Percentiles rank a stretch among this genome's conserved stretches.
Conservation (phyloP, 352 stramenopile species). For the Phytophthora lateralis region DNA sequence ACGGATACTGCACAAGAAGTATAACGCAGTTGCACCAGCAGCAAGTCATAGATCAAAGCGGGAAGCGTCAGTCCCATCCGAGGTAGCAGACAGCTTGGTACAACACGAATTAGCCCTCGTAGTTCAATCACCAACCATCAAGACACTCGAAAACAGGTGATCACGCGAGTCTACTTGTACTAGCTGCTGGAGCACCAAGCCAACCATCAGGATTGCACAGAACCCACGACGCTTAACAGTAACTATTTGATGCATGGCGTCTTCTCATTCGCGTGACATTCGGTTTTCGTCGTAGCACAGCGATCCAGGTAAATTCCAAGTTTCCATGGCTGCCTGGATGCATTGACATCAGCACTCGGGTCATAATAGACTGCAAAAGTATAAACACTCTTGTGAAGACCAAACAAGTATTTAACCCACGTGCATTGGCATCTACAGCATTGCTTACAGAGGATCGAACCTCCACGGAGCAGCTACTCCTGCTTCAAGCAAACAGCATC, state of each 20-base stretch:
- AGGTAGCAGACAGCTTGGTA: constrained; percentile 10
- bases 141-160: constrained; percentile 8
- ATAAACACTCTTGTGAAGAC: neutral
- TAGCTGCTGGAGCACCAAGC: too few relatives aligned
- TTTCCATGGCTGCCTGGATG: too few relatives aligned
- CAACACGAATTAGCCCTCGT: constrained; percentile 9
- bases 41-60: constrained; percentile 10
- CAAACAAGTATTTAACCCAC: neutral
- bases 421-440: too few relatives aligned
- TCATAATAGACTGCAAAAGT: too few relatives aligned
- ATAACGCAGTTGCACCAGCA: constrained; percentile 12
- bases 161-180: neutral
- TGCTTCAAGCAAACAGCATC: constrained; percentile 26
- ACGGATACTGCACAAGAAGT: constrained; percentile 18
- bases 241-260: too few relatives aligned
- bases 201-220: too few relatives aligned
- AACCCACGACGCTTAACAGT: neutral
- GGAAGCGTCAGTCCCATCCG: constrained; percentile 6
- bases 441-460: too few relatives aligned
- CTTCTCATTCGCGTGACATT: too few relatives aligned
- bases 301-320: too few relatives aligned
- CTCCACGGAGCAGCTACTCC: neutral
- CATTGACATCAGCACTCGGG: too few relatives aligned
- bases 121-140: constrained; percentile 14
- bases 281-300: too few relatives aligned